Conservation (phyloP, 768 basidiomycete genomes). For the Lentinus brumalis region DNA sequence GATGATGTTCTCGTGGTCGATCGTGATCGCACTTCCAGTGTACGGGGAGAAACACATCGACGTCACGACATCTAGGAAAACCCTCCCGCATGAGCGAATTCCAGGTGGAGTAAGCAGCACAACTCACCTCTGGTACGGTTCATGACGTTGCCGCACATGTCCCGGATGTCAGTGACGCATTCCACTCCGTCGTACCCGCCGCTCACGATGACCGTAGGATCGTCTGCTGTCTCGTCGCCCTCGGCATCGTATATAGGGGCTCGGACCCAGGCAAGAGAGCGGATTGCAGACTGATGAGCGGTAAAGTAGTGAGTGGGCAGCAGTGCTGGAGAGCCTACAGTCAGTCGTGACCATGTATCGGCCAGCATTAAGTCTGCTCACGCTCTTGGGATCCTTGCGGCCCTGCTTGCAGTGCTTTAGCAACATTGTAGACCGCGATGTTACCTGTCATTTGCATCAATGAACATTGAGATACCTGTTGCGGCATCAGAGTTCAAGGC, state of each 20-base stretch:
- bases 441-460: conserved; percentile 23
- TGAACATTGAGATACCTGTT: neutral
- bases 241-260: conserved; percentile 56
- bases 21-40: conserved; percentile 69
- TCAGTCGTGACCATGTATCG: neutral
- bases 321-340: conserved; percentile 33
- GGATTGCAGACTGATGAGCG: conserved; percentile 80
- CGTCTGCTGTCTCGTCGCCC: conserved; percentile 47
- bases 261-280: conserved; percentile 73
- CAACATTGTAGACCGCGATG: conserved; percentile 38
- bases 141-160: conserved; percentile 64
- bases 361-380: neutral
- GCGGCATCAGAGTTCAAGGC: neutral
- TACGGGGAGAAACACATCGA: conserved; percentile 68
- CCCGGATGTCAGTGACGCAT: conserved; percentile 75
- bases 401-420: conserved; percentile 21
- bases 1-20: conserved; percentile 81
- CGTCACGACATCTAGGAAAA: conserved; percentile 64
- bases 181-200: conserved; percentile 83
- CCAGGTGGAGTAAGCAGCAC: neutral
- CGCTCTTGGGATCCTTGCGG: conserved; percentile 28
- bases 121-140: conserved; percentile 73
- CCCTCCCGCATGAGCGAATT: neutral
- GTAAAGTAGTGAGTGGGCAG: conserved; percentile 74
- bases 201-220: conserved; percentile 75